phyloP scores from a whole-genome alignment of 768 basidiomycete genomes.

The Xanthoconium purpureum region DNA sequence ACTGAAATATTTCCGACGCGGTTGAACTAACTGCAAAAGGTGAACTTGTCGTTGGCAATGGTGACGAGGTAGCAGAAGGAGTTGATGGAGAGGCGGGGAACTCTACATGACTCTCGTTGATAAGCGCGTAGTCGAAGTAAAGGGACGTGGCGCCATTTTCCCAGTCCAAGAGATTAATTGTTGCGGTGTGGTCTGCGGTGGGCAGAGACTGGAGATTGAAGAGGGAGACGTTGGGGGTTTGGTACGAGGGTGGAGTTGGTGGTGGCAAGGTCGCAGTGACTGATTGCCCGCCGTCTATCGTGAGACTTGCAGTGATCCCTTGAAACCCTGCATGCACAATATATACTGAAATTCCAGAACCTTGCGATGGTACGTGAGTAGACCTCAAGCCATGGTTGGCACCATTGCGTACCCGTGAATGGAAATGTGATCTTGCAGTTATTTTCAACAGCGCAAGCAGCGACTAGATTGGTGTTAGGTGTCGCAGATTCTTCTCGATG shows the following conservation, averaged over 20 bases:
- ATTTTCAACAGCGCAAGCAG: not conserved
- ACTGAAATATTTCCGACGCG: not conserved
- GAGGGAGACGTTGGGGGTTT: constrained; percentile 15
- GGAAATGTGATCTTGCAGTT: constrained; percentile 14
- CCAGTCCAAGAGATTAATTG: constrained; percentile 11
- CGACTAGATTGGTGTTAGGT: constrained; percentile 6
- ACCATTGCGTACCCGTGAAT: constrained; percentile 10
- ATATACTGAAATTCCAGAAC: constrained; percentile 16
- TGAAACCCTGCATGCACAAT: constrained; percentile 11
- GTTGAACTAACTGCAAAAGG: not conserved
- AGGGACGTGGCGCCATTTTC: not conserved
- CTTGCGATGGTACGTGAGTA: not conserved
- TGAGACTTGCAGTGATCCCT: constrained; percentile 10
- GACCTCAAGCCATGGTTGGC: not conserved
- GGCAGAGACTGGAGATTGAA: constrained; percentile 13
- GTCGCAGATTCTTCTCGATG: not conserved
- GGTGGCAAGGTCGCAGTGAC: not conserved
- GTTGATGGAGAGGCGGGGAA: not conserved
- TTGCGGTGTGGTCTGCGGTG: constrained; percentile 7
- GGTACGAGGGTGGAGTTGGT: constrained; percentile 9
- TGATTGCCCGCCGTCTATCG: constrained; percentile 6
- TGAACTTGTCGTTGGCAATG: not conserved
- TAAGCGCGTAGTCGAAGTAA: constrained; percentile 15
- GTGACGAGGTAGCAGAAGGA: not conserved
- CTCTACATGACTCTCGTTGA: constrained; percentile 10